phyloP scores from a whole-genome alignment of 495 filamentous ascomycete species.

The Penicillium robsamsonii region DNA sequence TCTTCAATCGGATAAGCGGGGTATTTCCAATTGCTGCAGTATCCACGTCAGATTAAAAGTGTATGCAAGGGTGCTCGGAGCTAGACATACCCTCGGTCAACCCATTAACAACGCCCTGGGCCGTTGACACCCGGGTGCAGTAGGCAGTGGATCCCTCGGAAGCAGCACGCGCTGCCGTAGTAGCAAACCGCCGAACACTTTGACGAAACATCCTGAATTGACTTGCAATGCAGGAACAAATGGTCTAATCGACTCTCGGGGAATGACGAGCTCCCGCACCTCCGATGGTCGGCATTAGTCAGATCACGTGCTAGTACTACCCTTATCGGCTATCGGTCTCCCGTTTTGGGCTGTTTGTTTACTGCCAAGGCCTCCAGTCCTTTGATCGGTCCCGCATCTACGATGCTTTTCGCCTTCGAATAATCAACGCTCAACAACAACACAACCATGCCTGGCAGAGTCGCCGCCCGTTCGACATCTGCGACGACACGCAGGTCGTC shows the following conservation, averaged over 20 bases:
- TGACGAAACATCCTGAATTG: constrained; percentile 53
- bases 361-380: constrained; percentile 30
- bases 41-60: constrained; percentile 14
- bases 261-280: constrained; percentile 10
- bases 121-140: constrained; percentile 67
- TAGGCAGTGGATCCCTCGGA: constrained; percentile 58
- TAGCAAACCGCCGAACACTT: constrained; percentile 55
- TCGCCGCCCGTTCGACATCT: constrained; percentile 55
- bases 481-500: constrained; percentile 58
- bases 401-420: constrained; percentile 25
- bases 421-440: constrained; percentile 24
- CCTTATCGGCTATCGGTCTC: constrained; percentile 19
- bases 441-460: constrained; percentile 59
- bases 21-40: constrained; percentile 89
- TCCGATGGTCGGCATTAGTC: constrained; percentile 22
- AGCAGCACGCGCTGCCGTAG: constrained; percentile 49
- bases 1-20: constrained; percentile 85
- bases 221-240: constrained; percentile 14
- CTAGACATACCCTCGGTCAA: constrained; percentile 73
- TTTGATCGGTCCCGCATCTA: constrained; percentile 24
- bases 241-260: not conserved
- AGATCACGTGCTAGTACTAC: constrained; percentile 35
- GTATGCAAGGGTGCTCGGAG: constrained; percentile 3
- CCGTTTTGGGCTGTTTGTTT: constrained; percentile 53
- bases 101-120: constrained; percentile 79